Evolutionary conservation across 2,329 filamentous ascomycete genomes (phyloP), one percentile per base, ranked within the genome.

Genomic region (Neofusicoccum sp.): DNA sequence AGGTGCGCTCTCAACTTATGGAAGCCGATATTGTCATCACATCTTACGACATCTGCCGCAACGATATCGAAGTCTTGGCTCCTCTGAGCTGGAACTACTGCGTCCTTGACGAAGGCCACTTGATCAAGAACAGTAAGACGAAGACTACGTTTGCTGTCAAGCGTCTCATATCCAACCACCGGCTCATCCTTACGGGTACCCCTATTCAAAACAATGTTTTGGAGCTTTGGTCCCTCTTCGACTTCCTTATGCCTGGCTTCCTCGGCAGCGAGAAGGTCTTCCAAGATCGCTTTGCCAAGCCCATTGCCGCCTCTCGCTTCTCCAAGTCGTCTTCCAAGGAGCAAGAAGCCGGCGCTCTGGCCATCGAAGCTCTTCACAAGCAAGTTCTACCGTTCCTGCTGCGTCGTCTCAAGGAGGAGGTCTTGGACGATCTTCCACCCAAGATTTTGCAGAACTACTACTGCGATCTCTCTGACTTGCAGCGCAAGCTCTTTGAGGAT

Each of bases 401-500:
- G 40, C 91, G 95, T 63, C 93, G 95, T 68, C 84, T 99, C 67
- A 99, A 99, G 78, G 95, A 99, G 77, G 95, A 99, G 74, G 95
- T 99, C 16, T 82, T 99, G 62, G 90, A 99, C 67, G 95, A 99
- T 69, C 81, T 99, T 7, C 95, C 95, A 2, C 95, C 95, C 6
- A 99, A 99, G 86, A 99, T 99, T 69, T 80, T 99, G 56, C 95
- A 99, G 73, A 99, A 99, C 75, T 99, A 99, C 79, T 99, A 99
- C 78, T 99, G 95, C 75, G 95, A 99, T 70, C 87, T 96, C 16
- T 96, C 91, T 69, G 95, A 99, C 61, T 80, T 99, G 56, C 95
- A 99, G 75, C 90, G 89, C 79, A 96, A 91, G 73, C 84, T 99
- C 0, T 99, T 99, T 69, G 95, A 98, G 45, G 93, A 98, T 71